Base-by-base conservation (phyloP, 441 rosid genomes). In the Corymbia calophylla region DNA sequence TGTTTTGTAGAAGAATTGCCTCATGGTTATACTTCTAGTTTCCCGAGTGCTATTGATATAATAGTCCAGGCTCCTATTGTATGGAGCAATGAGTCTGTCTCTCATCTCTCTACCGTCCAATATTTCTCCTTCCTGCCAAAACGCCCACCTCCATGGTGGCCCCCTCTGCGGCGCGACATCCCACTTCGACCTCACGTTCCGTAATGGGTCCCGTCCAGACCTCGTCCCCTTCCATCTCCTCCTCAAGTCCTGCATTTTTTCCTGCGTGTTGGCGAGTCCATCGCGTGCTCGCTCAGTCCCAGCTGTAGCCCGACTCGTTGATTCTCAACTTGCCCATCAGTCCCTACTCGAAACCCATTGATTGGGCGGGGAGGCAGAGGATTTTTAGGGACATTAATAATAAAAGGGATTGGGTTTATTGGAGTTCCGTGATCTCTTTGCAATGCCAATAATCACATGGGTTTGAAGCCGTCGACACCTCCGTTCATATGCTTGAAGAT, bases 131-230 rank as follows among this genome's bases (percentile, higher is more conserved):
- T 85, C 51, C 54, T 47, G 87, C 58, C 56, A 86, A 39, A 39
- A 92, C 91, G 44, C 88, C 25, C 94, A 92, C 88, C 92, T 93
- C 93, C 77, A 94, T 90, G 95, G 89, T 14, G 96, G 95, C 86
- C 94, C 62, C 87, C 93, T 94, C 86, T 93, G 88, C 8, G 89
- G 93, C 88, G 96, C 96, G 51, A 53, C 94, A 87, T 94, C 92
- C 5, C 88, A 92, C 87, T 95, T 94, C 11, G 92, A 94, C n/a
- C 90, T 93, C 92, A 92, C 92, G 93, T 89, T 92, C 73, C 91
- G 90, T 39, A 64, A 21, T 66, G 94, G 95, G 0, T 66, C 35
- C 10, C 9, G 7, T 64, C 70, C 70, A 19, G 35, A n/a, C 31
- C 10, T 64, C 70, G 35, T 64, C 35, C n/a, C 0, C 70, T 62